Percentiles rank a stretch among this genome's conserved stretches.
Evolutionary conservation across 225 moss, liverwort and hornwort genomes (phyloP).

Genomic region (Marchantia polymorpha): DNA sequence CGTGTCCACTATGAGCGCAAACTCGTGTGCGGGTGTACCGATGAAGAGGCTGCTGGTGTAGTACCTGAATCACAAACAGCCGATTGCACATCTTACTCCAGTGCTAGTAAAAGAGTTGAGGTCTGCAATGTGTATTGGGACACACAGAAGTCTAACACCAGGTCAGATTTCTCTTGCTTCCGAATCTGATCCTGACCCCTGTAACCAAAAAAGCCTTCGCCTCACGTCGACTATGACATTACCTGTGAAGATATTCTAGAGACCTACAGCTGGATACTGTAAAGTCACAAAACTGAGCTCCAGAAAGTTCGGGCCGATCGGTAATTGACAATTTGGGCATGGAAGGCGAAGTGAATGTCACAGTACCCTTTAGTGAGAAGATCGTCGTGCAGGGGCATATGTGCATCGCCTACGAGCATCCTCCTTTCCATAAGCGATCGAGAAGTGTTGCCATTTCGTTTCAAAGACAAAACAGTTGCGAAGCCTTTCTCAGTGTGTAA

Average conservation of each 20-base stretch:
- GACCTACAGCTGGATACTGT: neutral
- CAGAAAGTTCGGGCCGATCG: neutral
- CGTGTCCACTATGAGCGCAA: constrained; percentile 90
- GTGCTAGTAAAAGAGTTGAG: neutral
- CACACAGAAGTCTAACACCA: neutral
- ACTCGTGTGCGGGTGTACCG: constrained; percentile 81
- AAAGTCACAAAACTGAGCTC: neutral
- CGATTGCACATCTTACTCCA: neutral
- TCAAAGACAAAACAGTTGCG: constrained; percentile 37
- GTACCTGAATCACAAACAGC: constrained; percentile 55
- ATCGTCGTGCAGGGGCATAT: constrained; percentile 76
- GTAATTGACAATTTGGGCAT: no score
- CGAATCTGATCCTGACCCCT: neutral
- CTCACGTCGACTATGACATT: neutral
- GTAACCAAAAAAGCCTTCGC: neutral
- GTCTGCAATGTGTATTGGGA: no score
- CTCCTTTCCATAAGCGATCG: constrained; percentile 33
- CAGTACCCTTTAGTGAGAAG: constrained; percentile 74
- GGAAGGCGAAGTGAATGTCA: neutral
- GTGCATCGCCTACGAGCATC: constrained; percentile 56
- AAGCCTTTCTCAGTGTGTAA: constrained; percentile 21
- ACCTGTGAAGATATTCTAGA: neutral
- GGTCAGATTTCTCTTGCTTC: neutral
- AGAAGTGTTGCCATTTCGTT: constrained; percentile 21
- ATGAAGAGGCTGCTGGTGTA: constrained; percentile 68